These are phyloP conservation scores for Amylocarpus encephaloides DNA, from an alignment of 2,329 filamentous ascomycete genomes.

Conservation along the genomic window DNA sequence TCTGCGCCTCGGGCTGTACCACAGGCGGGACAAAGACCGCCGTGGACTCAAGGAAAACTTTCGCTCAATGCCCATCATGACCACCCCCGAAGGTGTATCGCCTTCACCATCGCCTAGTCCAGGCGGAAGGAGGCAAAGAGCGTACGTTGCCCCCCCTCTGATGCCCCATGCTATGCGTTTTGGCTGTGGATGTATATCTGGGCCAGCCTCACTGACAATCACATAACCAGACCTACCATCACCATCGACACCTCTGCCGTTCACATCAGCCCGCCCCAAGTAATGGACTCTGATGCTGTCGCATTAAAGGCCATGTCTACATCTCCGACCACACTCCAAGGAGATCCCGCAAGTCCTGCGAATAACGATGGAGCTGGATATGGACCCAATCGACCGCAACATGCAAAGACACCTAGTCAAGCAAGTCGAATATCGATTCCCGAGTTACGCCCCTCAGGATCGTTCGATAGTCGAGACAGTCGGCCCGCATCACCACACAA, in stretches of 20 bases:
- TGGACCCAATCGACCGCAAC: constrained; percentile 15
- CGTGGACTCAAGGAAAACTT: constrained; percentile 11
- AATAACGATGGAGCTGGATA: constrained; percentile 26
- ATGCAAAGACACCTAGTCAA: constrained; percentile 25
- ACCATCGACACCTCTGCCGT: constrained; percentile 51
- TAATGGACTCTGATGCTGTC: constrained; percentile 30
- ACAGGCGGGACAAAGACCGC: constrained; percentile 15
- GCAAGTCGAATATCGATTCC: constrained; percentile 30
- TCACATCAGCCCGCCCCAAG: constrained; percentile 25
- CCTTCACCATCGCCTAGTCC: constrained; percentile 22
- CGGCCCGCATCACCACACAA: constrained; percentile 63
- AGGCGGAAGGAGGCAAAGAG: constrained; percentile 30
- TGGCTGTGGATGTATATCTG: constrained; percentile 7
- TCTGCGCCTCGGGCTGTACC: constrained; percentile 25
- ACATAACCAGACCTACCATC: constrained; percentile 40
- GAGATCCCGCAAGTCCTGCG: constrained; percentile 32
- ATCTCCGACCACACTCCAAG: constrained; percentile 30
- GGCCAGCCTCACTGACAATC: constrained; percentile 8
- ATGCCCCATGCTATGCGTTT: background rate
- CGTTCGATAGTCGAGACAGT: constrained; percentile 55
- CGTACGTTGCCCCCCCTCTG: constrained; percentile 22
- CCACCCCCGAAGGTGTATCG: constrained; percentile 13
- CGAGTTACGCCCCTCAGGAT: constrained; percentile 46
- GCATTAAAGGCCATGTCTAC: constrained; percentile 33
- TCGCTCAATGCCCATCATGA: constrained; percentile 18